Evolutionary conservation across 1,139 yeast genomes (phyloP), one percentile per base, ranked within the genome.

Genomic region (Yamadazyma oceani): DNA sequence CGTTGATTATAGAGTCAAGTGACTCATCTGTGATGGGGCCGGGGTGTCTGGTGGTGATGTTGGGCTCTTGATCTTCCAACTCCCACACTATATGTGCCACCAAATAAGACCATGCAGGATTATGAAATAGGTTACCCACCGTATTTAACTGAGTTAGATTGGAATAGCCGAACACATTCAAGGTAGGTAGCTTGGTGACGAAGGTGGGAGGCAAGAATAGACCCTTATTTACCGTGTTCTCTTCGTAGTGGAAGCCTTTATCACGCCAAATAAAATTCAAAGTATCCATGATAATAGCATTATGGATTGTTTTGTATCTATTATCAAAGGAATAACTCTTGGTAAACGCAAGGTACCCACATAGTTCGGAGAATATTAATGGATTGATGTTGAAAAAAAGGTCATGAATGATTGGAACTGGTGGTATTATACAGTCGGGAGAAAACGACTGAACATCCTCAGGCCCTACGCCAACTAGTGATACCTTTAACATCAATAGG

Each of bases 211-310:
- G 63, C 26, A 80, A 62, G 28, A 66, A 61, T 42, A 80, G 60
- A 1, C 69, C 75, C 29, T 58, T 64, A 15, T 57, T 58, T 8
- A 57, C 45, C 1, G 46, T 38, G 1, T 41, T 38, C 2, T 39
- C 39, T 24, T 50, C 57, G 26, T 47, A 44, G 13, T 48, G 39
- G 34, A 67, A 50, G 10, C 57, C 54, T 50, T 68, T 73, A 44
- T 80, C 80, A 46, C 85, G 63, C 90, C 90, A 84, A 1, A 80
- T 43, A 23, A 75, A 65, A 43, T 82, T 82, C 36, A 85, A 69
- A 6, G 76, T 50, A 51, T 83, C 89, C 67, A 79, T 68, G 7
- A 82, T 74, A 41, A 72, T 75, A 0, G 76, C 61, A 39, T 80
- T 80, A 38, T 77, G 81, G 5, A 73, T 37, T n/a, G 49, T 46